Evolutionary conservation across 805 yeast genomes (phyloP).

Genomic region (Cyberlindnera xishuangbannaensis): DNA sequence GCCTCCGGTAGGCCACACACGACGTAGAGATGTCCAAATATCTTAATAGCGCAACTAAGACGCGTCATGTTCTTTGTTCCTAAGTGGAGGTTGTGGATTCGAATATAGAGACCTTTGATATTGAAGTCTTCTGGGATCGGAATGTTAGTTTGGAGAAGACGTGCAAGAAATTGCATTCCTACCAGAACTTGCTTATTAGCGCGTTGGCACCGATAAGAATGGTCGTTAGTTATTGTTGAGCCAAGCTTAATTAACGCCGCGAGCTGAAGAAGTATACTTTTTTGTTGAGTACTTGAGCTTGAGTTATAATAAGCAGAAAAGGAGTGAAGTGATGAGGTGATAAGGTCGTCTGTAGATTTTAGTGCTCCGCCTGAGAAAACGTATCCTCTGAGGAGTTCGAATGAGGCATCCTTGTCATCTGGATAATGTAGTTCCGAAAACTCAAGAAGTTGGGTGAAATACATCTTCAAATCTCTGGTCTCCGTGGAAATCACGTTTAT

Average conservation of each 20-base stretch:
- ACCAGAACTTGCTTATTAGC: conserved; percentile 16
- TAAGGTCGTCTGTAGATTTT: conserved; percentile 41
- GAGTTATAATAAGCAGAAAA: conserved; percentile 30
- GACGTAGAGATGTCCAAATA: conserved; percentile 37
- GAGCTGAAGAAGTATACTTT: conserved; percentile 19
- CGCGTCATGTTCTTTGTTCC: conserved; percentile 37
- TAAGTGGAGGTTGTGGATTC: conserved; percentile 52
- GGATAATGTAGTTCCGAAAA: conserved; percentile 18
- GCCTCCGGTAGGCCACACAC: conserved; percentile 16
- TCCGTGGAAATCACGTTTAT: conserved; percentile 17
- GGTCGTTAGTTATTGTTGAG: conserved; percentile 1
- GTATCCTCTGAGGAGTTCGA: conserved; percentile 52
- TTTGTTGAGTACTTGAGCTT: conserved; percentile 7
- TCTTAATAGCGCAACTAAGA: conserved; percentile 33
- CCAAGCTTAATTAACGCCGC: conserved; percentile 26
- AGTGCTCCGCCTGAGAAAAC: conserved; percentile 51
- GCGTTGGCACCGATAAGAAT: conserved; percentile 12
- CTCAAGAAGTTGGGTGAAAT: conserved; percentile 26
- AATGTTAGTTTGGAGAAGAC: conserved; percentile 18
- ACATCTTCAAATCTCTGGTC: conserved; percentile 18
- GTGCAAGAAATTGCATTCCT: conserved; percentile 21
- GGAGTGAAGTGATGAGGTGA: conserved; percentile 36
- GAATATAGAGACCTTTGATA: conserved; percentile 34
- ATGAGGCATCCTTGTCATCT: conserved; percentile 10
- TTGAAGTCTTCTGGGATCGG: conserved; percentile 19